phyloP scores from a whole-genome alignment of 108 stramenopile genomes.

The Pseudonitzschia pungens region DNA sequence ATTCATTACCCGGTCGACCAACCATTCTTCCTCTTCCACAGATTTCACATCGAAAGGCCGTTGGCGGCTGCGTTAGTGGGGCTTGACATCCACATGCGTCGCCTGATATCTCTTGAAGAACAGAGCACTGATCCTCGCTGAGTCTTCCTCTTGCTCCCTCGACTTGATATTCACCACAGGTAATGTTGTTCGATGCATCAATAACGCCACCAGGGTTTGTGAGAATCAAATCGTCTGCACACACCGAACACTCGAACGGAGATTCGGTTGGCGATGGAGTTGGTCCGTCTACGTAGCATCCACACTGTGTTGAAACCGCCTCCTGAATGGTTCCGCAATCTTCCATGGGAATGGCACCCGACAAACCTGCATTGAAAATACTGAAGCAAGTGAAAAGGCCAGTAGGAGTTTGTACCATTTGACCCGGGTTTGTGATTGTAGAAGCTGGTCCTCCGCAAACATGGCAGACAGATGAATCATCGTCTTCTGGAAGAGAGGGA shows the following conservation, averaged over 20 bases:
- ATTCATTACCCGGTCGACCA: not conserved
- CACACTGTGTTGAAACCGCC: not conserved
- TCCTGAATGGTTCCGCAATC: not conserved
- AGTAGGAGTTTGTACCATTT: constrained; percentile 7
- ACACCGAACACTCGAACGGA: constrained; percentile 10
- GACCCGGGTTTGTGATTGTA: not conserved
- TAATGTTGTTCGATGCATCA: not conserved
- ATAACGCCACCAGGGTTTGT: constrained; percentile 21
- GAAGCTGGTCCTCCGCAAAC: constrained; percentile 8
- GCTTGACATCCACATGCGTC: constrained; percentile 19
- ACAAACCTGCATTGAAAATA: constrained; percentile 2
- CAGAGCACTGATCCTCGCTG: constrained; percentile 3
- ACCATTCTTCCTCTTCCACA: constrained; percentile 23
- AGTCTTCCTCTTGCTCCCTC: constrained; percentile 7
- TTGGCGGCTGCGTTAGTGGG: constrained; percentile 12
- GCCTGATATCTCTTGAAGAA: constrained; percentile 11
- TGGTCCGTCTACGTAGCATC: constrained; percentile 7
- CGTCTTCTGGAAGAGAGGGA: not conserved
- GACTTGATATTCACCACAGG: constrained; percentile 11
- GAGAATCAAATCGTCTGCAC: constrained; percentile 10
- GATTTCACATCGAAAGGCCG: constrained; percentile 11
- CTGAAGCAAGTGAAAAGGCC: constrained; percentile 3
- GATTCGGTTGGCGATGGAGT: not conserved
- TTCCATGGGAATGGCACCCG: not conserved
- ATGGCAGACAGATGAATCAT: not conserved